Base-by-base conservation (phyloP, 129 eudicot species). In the Escallonia herrerae region DNA sequence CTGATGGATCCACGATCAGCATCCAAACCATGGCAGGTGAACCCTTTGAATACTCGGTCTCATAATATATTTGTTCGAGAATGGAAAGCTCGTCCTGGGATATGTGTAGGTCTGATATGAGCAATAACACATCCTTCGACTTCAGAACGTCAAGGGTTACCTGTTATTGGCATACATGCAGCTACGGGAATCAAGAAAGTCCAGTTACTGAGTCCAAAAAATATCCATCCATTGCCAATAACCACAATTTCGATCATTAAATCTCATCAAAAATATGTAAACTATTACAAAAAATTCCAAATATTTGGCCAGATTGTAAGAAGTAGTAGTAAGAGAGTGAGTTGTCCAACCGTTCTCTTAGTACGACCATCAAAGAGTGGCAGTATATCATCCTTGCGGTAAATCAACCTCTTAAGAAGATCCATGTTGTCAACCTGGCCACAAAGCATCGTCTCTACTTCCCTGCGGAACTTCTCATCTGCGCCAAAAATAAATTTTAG, bases 401-500 rank as follows among this genome's bases (percentile, higher is more conserved):
- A 71, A 41, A 93, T 77, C 65, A 93, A 57, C 5, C 70, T 72
- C 62, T 64, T 81, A 49, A 93, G 85, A 60, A 88, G 75, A 67
- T 73, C 82, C 86, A 83, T 85, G 86, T 93, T 93, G 85, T 88
- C 96, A 41, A 85, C 73, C 58, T 93, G 98, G 55, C 38, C 55
- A 69, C 70, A 81, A 43, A 88, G 76, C 54, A 50, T 67, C 3
- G 78, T 78, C 8, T 90, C 99, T 62, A 63, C 50, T 51, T 69
- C 81, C 73, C 68, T 71, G 13, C 2, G 15, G 7, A 15, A 9
- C 82, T 77, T 82, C 67, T 80, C 83, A n/a, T 74, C 97, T 94
- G 79, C 79, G 14, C 14, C 43, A 12, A 48, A n/a, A 6, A 15
- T 10, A 45, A 45, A 45, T 45, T 45, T 45, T 5, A 8, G 0